phyloP scores from a whole-genome alignment of 495 filamentous ascomycete species.

The Rhizodiscina lignyota region DNA sequence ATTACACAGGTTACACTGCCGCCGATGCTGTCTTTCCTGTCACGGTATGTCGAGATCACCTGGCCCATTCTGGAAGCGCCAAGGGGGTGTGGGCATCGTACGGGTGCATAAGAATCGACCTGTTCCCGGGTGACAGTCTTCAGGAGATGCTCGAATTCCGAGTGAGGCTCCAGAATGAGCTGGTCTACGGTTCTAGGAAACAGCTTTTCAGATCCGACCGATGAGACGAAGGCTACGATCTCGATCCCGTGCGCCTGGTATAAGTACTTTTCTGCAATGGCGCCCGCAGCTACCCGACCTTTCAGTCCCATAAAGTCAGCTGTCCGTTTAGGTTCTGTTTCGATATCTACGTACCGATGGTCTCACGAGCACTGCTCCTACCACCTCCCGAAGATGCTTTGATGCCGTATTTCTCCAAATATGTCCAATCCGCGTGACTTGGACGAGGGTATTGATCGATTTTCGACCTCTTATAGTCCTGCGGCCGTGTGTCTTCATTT shows the following conservation, averaged over 20 bases:
- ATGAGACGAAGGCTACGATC: conserved; percentile 81
- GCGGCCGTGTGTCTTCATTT: conserved; percentile 86
- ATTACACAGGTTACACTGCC: conserved; percentile 95
- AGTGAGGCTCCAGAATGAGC: too few relatives aligned
- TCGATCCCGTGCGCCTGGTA: conserved; percentile 64
- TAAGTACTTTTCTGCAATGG: conserved; percentile 90
- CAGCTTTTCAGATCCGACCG: conserved; percentile 67
- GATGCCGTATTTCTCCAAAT: conserved; percentile 92
- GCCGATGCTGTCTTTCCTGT: conserved; percentile 79
- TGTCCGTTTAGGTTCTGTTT: conserved; percentile 4
- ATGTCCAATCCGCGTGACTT: conserved; percentile 92
- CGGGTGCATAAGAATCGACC: conserved; percentile 71
- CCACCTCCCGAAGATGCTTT: conserved; percentile 88
- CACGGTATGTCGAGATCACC: conserved; percentile 62
- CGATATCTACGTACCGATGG: conserved; percentile 63
- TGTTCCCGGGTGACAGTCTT: conserved; percentile 56
- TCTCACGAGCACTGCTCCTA: conserved; percentile 83
- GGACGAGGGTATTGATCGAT: conserved; percentile 88
- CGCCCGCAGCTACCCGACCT: conserved; percentile 83
- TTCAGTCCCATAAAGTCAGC: background rate
- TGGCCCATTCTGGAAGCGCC: conserved; percentile 57
- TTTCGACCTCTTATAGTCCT: conserved; percentile 81
- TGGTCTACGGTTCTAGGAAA: too few relatives aligned
- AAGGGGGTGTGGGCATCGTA: conserved; percentile 64
- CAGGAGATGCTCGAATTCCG: conserved; percentile 60